These are phyloP conservation scores for Mortierella claussenii DNA, from an alignment of 192 early-diverging fungal species.

Conservation along the genomic window DNA sequence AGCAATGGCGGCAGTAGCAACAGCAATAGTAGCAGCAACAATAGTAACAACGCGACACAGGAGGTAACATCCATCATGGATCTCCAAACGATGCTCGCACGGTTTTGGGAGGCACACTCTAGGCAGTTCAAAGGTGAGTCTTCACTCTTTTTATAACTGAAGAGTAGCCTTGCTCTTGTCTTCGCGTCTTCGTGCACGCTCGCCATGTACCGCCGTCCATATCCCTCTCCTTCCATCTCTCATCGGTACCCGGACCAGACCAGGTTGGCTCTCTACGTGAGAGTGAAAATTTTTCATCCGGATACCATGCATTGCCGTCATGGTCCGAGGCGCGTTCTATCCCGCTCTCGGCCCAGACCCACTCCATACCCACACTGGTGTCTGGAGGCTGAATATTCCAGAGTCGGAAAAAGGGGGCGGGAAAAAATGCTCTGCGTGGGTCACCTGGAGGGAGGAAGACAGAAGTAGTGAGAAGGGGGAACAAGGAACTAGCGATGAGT, in stretches of 20 bases:
- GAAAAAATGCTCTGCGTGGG: constrained; percentile 8
- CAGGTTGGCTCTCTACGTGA: background rate
- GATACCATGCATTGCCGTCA: background rate
- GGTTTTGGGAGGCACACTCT: constrained; percentile 50
- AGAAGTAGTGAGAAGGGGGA: background rate
- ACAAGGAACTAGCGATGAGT: background rate
- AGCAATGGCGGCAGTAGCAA: too few relatives aligned
- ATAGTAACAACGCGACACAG: constrained; percentile 15
- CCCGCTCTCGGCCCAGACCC: constrained; percentile 4
- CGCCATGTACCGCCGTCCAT: background rate
- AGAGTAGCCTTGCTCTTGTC: background rate
- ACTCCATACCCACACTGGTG: constrained; percentile 13
- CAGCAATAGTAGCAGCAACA: too few relatives aligned
- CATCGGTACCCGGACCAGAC: too few relatives aligned
- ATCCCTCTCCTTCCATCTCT: background rate
- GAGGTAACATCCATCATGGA: constrained; percentile 45
- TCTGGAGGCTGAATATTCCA: background rate
- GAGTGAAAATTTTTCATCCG: background rate
- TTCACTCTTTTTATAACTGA: background rate
- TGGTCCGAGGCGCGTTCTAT: constrained; percentile 2
- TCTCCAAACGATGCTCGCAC: constrained; percentile 38
- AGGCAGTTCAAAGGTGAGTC: constrained; percentile 43
- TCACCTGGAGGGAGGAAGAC: constrained; percentile 9
- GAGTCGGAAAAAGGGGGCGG: constrained; percentile 18
- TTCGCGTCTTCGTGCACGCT: background rate